Evolutionary conservation across 1,284 basidiomycete genomes (phyloP), one percentile per base, ranked within the genome.

Genomic region (Tausonia pullulans): DNA sequence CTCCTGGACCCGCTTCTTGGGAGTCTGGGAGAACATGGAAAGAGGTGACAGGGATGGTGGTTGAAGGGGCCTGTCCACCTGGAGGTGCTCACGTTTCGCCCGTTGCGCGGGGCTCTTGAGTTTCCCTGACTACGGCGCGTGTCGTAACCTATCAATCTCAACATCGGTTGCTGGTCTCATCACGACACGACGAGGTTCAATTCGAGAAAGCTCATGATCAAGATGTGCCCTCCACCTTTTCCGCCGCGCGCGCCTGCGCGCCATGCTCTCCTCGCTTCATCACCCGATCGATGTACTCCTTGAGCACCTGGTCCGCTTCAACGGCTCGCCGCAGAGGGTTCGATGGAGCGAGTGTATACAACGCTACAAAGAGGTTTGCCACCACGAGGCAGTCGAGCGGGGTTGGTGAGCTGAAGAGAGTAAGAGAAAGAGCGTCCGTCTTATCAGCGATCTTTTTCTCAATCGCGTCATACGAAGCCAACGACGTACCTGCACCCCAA

Each of bases 1-100:
- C 50, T 73, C 72, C 41, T 61, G 58, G 6, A 45, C 57, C 11
- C 64, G n/a, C 9, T 51, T 54, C 43, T 27, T 27, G 27, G 60
- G 50, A 27, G 53, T 49, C 52, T 59, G 49, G 9, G 64, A 65
- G 46, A 65, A 65, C 64, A 65, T 65, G 40, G 49, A 52, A 11
- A 14, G 7, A 52, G 14, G 59, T 5, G 13, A 41, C 11, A 10
- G 49, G 49, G 48, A 40, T 14, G 13, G 43, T 43, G 2, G 40
- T 43, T 44, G 40, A 44, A 46, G 50, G 13, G 27, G 27, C 27
- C 27, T 27, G 27, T 27, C 27, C 27, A 2, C 27, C 27, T 27
- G 27, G 27, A 27, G 27, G 27, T 27, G 27, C 27, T 27, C 27
- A 27, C 27, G 27, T 27, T 27, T 27, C 27, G 27, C 27, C 27